Base-by-base conservation (phyloP, 345 rosid genomes). In the Lumnitzera racemosa region DNA sequence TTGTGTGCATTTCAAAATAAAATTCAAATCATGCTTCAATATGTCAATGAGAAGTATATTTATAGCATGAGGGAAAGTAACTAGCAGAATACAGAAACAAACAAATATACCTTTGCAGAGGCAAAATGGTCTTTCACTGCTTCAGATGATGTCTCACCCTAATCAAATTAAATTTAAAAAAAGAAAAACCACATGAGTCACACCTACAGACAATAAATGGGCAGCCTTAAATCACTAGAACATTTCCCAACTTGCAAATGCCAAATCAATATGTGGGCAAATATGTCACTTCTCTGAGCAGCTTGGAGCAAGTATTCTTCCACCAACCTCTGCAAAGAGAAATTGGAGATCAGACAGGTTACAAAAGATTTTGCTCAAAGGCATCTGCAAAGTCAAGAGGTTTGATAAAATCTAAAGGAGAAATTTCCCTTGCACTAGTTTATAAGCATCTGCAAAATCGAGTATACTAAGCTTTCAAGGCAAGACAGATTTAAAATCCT, bases 251-350 rank as follows among this genome's bases (percentile, higher is more conserved):
- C 99, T 91, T 90, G 96, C 61, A 95, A 71, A 82, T 86, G 92
- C 99, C 99, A 95, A 72, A 95, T 90, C 69, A 95, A 76, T 76
- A 90, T 95, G 73, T 95, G 99, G 60, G 97, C 89, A 70, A 95
- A 95, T 76, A 95, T 74, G 69, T 95, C 96, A 71, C 97, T 95
- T 76, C 92, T 79, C 67, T 95, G 95, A 69, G 99, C 74, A 58
- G 99, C 99, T 83, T 96, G 83, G 41, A 95, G 91, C 81, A 95
- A 77, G 73, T 95, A 95, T 51, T 97, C 97, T 81, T 95, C 96
- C 43, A 95, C 99, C 55, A 94, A 71, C 70, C 66, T 76, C 99
- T 95, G 96, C 76, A 75, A 68, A 71, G 46, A 20, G 51, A 5
- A 36, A 36, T 7, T 36, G 43, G 11, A 36, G 7, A 36, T 5